Evolutionary conservation across 1,139 yeast genomes (phyloP), one percentile per base, ranked within the genome.

Genomic region (Lodderomyces beijingensis): DNA sequence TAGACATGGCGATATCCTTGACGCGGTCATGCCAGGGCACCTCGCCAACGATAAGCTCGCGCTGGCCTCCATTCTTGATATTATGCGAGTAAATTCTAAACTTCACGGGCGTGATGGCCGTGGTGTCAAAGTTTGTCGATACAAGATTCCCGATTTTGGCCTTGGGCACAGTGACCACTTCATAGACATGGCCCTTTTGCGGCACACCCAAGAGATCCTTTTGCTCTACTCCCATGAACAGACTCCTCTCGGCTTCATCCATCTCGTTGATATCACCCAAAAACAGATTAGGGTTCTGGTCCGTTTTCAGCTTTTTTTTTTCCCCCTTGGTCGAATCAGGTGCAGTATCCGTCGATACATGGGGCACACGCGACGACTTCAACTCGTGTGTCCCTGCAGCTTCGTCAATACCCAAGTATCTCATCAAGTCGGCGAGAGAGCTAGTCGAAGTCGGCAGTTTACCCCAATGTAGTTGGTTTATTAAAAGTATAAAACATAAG

Each of bases 61-160:
- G 48, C 34, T 53, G 55, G 10, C 57, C 63, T 3, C 65, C 67
- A 39, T 61, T 62, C 35, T 59, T 61, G 30, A 63, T 53, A 42
- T 64, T 64, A 37, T 64, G 70, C 4, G 66, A 57, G 40, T 63
- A 63, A 14, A 64, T 50, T 21, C 69, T 49, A 42, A 64, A 59
- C 12, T 35, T 37, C 4, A 61, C 31, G 1, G 54, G 51, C 5
- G 42, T 35, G 10, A 50, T 41, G 6, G 30, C 16, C 5, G 35
- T 31, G n/a, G 31, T 36, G 11, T 32, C 25, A 23, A 51, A 45
- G 25, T 45, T 37, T 9, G 40, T 22, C 16, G n/a, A n/a, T 40
- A 3, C 51, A 47, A 2, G 55, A 39, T 3, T 38, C 30, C 56
- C 46, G 14, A 39, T 44, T 14, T 36, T 34, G 13, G 45, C 51